Base-by-base conservation (phyloP, 805 yeast species). In the Diddensiella transvaalensis region DNA sequence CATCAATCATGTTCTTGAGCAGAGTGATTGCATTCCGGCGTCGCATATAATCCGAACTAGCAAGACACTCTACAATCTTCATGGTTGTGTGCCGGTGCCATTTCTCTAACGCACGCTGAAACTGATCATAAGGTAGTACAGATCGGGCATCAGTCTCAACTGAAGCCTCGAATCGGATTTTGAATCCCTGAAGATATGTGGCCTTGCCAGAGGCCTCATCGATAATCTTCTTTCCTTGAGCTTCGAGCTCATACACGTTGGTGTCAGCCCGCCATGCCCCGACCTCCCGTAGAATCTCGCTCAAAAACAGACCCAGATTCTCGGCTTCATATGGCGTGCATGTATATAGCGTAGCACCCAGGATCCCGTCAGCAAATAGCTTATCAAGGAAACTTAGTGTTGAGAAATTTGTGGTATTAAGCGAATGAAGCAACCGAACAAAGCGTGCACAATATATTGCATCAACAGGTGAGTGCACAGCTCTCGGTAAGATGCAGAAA, bases 241-340 rank as follows among this genome's bases (percentile, higher is more conserved):
- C 73, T 6, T 59, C 57, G 3, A 47, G 26, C 1, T 56, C 50
- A 56, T 70, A 78, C 0, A 45, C 40, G 0, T 57, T 65, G 10
- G 66, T 65, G 6, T 62, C 53, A 1, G 61, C 60, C 73, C 85
- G 78, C 53, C 69, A 58, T n/a, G 58, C 50, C 47, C 77, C 76
- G 38, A 83, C 68, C 19, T 65, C 66, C 4, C 62, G 66, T 38
- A 87, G 66, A 1, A 85, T 52, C 21, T 78, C 81, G 22, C 78
- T 71, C 56, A 79, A 77, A 56, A 90, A 89, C 10, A 87, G 64
- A 2, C 96, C 96, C 33, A 89, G 63, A 60, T 86, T 85, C 57
- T 89, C 95, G 1, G 95, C 82, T 60, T 90, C 96, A 3, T 73
- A 65, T 0, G 87, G 75, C 0, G 96, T 85, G 46, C 81, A 77